A percentile compares a stretch with the other conserved stretches of the same genome.
Conservation (phyloP, 225 moss, liverwort and hornwort genomes). For the Bryum argenteum region DNA sequence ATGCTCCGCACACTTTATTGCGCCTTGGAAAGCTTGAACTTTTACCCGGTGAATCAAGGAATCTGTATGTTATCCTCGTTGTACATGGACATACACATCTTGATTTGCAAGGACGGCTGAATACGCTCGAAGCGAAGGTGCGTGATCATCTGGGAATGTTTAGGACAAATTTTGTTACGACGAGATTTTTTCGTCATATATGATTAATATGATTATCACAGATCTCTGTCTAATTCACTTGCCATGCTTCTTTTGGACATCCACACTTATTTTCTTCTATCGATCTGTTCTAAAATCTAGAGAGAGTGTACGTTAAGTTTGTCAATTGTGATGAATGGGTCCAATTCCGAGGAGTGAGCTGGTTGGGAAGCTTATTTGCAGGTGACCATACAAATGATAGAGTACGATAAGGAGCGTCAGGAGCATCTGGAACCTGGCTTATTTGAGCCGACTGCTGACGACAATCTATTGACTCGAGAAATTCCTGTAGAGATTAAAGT, state of each 20-base stretch:
- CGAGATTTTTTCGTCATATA: slow-evolving; percentile 4
- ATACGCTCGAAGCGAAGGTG: slow-evolving; percentile 83
- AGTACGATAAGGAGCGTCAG: slow-evolving; percentile 79
- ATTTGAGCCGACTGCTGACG: slow-evolving; percentile 65
- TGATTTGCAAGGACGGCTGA: slow-evolving; percentile 83
- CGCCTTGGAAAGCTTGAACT: slow-evolving; percentile 82
- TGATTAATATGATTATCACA: slow-evolving; percentile 5
- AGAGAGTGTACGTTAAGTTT: slow-evolving; percentile 1
- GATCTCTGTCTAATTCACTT: slow-evolving; percentile 19
- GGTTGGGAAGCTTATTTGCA: slow-evolving; percentile 34
- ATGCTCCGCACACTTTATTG: slow-evolving; percentile 69
- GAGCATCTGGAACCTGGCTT: slow-evolving; percentile 75
- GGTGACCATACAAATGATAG: slow-evolving; percentile 80
- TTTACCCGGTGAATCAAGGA: slow-evolving; percentile 71
- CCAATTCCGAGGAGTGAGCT: slow-evolving; percentile 20
- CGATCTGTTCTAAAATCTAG: slow-evolving; percentile 8
- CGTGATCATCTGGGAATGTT: slow-evolving; percentile 27
- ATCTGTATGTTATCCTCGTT: slow-evolving; percentile 77
- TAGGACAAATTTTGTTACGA: slow-evolving; percentile 9
- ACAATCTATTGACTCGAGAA: slow-evolving; percentile 75
- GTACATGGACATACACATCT: slow-evolving; percentile 67
- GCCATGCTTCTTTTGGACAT: slow-evolving; percentile 17
- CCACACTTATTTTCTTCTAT: neutral
- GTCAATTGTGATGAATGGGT: slow-evolving; percentile 21
- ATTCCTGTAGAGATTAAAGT: slow-evolving; percentile 79